phyloP scores from a whole-genome alignment of 495 filamentous ascomycete genomes.

The Aspergillus cavernicola region DNA sequence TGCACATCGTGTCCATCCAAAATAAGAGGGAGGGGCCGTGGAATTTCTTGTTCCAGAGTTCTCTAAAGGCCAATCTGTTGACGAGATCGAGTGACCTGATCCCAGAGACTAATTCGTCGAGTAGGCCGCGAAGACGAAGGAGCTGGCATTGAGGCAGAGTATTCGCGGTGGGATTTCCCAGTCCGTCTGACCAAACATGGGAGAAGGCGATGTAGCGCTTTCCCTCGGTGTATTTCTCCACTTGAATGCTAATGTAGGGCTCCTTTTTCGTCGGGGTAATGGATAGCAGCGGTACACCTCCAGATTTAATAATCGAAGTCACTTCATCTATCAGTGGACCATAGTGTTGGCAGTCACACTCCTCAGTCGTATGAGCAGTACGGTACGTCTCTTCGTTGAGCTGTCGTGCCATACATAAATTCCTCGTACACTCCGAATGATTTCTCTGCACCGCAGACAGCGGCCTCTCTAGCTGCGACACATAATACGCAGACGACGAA shows the following conservation, averaged over 20 bases:
- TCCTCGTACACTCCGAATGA: not conserved
- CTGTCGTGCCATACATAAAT: slow-evolving; percentile 1
- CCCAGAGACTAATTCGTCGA: not conserved
- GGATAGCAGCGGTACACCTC: not conserved
- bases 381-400: slow-evolving; percentile 6
- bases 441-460: not conserved
- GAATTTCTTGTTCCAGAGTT: slow-evolving; percentile 7
- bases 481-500: slow-evolving; percentile 3
- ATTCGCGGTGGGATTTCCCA: slow-evolving; percentile 2
- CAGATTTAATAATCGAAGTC: not conserved
- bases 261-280: not conserved
- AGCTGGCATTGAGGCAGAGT: slow-evolving; percentile 1
- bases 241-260: not conserved
- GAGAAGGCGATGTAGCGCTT: slow-evolving; percentile 8
- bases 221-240: not conserved
- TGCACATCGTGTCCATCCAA: slow-evolving; percentile 9
- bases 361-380: not conserved
- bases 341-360: not conserved
- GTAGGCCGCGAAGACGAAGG: not conserved
- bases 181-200: slow-evolving; percentile 4
- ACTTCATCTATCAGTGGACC: not conserved
- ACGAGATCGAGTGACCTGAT: not conserved
- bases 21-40: slow-evolving; percentile 2
- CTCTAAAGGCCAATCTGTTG: not conserved
- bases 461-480: slow-evolving; percentile 1